These are phyloP conservation scores for Aspergillus uvarum DNA, from an alignment of 2,329 filamentous ascomycete genomes.

Conservation along the genomic window DNA sequence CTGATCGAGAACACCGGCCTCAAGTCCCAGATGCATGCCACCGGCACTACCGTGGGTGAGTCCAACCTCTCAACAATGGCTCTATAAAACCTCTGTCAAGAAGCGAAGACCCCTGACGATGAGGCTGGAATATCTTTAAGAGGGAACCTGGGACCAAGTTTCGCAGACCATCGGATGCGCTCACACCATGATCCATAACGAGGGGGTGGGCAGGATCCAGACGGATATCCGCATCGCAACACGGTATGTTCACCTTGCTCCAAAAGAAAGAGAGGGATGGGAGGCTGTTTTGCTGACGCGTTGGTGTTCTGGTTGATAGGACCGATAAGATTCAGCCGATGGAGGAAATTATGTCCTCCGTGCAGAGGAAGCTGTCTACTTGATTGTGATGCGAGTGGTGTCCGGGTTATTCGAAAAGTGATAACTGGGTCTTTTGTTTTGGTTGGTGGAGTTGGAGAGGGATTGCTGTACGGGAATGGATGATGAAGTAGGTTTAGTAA, in stretches of 20 bases:
- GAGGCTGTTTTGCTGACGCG: neutral
- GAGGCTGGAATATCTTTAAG: slow-evolving; percentile 51
- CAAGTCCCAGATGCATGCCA: slow-evolving; percentile 80
- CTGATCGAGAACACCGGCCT: slow-evolving; percentile 75
- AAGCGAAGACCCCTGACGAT: neutral
- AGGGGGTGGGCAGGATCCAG: slow-evolving; percentile 76
- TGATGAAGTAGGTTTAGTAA: neutral
- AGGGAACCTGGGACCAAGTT: slow-evolving; percentile 84
- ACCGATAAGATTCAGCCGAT: slow-evolving; percentile 79
- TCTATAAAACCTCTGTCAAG: neutral
- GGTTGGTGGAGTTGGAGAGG: neutral
- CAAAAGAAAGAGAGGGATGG: no score
- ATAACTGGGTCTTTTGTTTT: no score
- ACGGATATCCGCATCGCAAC: slow-evolving; percentile 79
- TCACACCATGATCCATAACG: slow-evolving; percentile 69
- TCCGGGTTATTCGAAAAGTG: neutral
- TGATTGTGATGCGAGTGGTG: neutral
- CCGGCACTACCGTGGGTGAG: slow-evolving; percentile 81
- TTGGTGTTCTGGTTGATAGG: slow-evolving; percentile 40
- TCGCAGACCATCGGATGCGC: slow-evolving; percentile 76
- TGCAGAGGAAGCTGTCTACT: slow-evolving; percentile 4
- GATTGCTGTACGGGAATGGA: neutral
- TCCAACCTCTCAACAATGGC: neutral
- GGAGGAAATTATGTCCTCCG: slow-evolving; percentile 32
- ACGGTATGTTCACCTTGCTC: slow-evolving; percentile 43